Conservation (phyloP, 2,329 filamentous ascomycete genomes). For the Aspergillus amoenus region DNA sequence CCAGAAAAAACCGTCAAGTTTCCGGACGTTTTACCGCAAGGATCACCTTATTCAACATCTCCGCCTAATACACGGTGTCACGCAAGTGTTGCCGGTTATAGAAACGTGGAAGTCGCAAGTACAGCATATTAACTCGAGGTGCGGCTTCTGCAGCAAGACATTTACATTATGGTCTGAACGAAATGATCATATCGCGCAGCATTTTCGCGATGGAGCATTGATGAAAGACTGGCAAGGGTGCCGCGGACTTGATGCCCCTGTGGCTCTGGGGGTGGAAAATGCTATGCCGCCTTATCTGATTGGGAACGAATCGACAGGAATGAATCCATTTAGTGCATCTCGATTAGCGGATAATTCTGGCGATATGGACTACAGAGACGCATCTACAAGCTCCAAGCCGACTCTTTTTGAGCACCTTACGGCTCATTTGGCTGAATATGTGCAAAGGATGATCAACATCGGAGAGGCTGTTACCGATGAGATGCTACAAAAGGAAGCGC, state of each 20-base stretch:
- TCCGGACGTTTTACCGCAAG: constrained; percentile 59
- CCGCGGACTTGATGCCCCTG: constrained; percentile 30
- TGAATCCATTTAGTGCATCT: constrained; percentile 18
- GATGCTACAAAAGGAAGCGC: constrained; percentile 32
- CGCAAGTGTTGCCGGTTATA: constrained; percentile 46
- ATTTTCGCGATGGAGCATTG: constrained; percentile 33
- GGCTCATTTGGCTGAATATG: constrained; percentile 23
- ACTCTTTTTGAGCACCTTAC: constrained; percentile 16
- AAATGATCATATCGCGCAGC: constrained; percentile 37
- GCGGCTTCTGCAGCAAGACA: constrained; percentile 34
- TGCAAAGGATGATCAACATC: constrained; percentile 21
- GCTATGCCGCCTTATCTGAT: constrained; percentile 39
- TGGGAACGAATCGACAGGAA: constrained; percentile 25
- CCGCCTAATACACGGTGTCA: constrained; percentile 54
- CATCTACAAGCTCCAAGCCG: background rate
- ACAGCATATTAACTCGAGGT: constrained; percentile 46
- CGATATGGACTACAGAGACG: background rate
- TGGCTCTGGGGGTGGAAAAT: constrained; percentile 37
- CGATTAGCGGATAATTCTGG: background rate
- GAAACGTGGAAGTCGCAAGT: constrained; percentile 50
- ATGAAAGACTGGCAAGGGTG: constrained; percentile 38
- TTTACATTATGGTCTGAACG: constrained; percentile 35
- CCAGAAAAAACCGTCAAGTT: constrained; percentile 52
- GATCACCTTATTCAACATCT: constrained; percentile 59
- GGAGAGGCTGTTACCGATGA: constrained; percentile 28